Evolutionary conservation across 2,329 filamentous ascomycete species (phyloP).

Genomic region (Clarireedia homoeocarpa): DNA sequence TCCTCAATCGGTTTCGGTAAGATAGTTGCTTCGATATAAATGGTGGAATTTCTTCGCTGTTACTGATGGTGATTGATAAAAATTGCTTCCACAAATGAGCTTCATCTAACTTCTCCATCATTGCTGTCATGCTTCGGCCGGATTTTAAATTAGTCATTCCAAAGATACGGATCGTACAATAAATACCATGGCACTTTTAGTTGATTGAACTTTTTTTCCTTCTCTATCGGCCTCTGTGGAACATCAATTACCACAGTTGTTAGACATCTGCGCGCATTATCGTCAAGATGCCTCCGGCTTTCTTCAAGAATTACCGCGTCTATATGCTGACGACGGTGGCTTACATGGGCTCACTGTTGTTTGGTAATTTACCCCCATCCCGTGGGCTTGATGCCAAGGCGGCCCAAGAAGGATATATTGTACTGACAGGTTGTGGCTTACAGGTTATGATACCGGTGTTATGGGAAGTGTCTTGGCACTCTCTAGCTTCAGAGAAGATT

Average conservation of each 20-base stretch:
- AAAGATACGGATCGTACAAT: not conserved
- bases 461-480: conserved; percentile 23
- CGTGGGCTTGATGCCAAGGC: not conserved
- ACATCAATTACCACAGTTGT: not conserved
- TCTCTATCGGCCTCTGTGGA: conserved; percentile 5
- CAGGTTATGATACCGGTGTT: conserved; percentile 24
- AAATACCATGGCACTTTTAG: not conserved
- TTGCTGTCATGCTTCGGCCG: not conserved
- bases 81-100: conserved; percentile 6
- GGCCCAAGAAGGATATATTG: not conserved
- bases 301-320: conserved; percentile 21
- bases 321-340: conserved; percentile 21
- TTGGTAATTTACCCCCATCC: conserved; percentile 12
- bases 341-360: conserved; percentile 24
- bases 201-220: not conserved
- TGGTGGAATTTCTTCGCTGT: conserved; percentile 5
- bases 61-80: not conserved
- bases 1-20: not conserved
- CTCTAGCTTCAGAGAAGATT: conserved; percentile 20
- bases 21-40: not conserved
- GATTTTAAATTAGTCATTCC: not conserved
- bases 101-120: not conserved
- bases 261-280: not conserved
- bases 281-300: conserved; percentile 10
- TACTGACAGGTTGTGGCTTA: conserved; percentile 5